A percentile compares a stretch with the other conserved stretches of the same genome.
Evolutionary conservation across 2,329 filamentous ascomycete species (phyloP).

Genomic region (Colletotrichum sp.): DNA sequence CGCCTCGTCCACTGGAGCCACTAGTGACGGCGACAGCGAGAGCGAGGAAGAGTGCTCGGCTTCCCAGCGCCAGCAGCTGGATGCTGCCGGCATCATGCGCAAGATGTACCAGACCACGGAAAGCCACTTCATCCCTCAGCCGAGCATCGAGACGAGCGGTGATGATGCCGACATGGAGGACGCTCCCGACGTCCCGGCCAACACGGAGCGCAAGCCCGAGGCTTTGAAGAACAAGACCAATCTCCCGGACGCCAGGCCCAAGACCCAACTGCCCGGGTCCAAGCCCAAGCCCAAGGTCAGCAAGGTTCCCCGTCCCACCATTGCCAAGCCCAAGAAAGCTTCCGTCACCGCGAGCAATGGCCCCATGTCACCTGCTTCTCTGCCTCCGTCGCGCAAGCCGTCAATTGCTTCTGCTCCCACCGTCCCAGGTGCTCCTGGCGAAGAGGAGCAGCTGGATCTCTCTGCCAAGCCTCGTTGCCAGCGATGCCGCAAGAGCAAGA

Average conservation of each 20-base stretch:
- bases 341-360: conserved; percentile 27
- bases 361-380: conserved; percentile 68
- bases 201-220: conserved; percentile 45
- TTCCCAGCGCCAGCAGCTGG: conserved; percentile 63
- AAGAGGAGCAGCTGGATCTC: conserved; percentile 90
- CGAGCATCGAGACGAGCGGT: conserved; percentile 54
- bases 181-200: conserved; percentile 37
- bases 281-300: conserved; percentile 51
- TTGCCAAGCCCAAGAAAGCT: conserved; percentile 58
- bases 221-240: conserved; percentile 38
- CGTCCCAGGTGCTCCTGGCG: conserved; percentile 64
- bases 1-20: conserved; percentile 84
- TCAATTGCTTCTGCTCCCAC: conserved; percentile 67
- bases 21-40: conserved; percentile 77
- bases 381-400: conserved; percentile 77
- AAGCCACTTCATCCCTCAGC: conserved; percentile 54
- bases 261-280: conserved; percentile 34
- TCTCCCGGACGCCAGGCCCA: conserved; percentile 42
- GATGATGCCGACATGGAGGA: conserved; percentile 62
- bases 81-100: conserved; percentile 44
- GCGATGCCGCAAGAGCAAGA: conserved; percentile 98
- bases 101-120: conserved; percentile 58
- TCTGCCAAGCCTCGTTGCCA: conserved; percentile 97
- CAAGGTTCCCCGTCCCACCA: conserved; percentile 41
- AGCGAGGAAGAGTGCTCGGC: conserved; percentile 66